Conservation (phyloP, 2,329 filamentous ascomycete genomes). For the Fusarium udum region DNA sequence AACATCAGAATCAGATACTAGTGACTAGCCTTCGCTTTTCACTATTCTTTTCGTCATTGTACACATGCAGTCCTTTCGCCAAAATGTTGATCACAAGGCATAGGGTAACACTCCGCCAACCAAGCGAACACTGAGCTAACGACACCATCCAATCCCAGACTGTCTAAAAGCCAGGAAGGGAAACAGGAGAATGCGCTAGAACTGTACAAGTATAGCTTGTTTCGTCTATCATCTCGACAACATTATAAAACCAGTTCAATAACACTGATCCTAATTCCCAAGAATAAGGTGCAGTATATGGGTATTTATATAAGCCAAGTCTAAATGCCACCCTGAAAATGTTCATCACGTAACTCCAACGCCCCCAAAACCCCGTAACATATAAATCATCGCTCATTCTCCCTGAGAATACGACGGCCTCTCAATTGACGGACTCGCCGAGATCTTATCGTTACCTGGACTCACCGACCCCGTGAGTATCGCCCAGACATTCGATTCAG, state of each 20-base stretch:
- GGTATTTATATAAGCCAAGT: not conserved
- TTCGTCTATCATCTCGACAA: not conserved
- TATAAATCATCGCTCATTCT: not conserved
- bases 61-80: not conserved
- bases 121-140: not conserved
- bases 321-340: not conserved
- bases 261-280: not conserved
- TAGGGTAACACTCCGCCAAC: not conserved
- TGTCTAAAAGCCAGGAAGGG: constrained; percentile 1
- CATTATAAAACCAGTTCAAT: too few species aligned
- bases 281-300: not conserved
- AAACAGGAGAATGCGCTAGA: constrained; percentile 7
- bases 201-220: constrained; percentile 5
- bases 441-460: not conserved
- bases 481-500: not conserved
- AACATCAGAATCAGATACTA: fast-evolving
- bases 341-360: not conserved
- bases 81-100: not conserved
- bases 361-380: not conserved
- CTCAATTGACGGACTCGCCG: not conserved
- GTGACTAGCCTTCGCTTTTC: too few species aligned
- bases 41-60: too few species aligned
- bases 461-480: constrained; percentile 16
- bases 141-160: constrained; percentile 9
- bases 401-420: not conserved